Conservation (phyloP, 1,284 basidiomycete species). For the Pholiota adiposa region DNA sequence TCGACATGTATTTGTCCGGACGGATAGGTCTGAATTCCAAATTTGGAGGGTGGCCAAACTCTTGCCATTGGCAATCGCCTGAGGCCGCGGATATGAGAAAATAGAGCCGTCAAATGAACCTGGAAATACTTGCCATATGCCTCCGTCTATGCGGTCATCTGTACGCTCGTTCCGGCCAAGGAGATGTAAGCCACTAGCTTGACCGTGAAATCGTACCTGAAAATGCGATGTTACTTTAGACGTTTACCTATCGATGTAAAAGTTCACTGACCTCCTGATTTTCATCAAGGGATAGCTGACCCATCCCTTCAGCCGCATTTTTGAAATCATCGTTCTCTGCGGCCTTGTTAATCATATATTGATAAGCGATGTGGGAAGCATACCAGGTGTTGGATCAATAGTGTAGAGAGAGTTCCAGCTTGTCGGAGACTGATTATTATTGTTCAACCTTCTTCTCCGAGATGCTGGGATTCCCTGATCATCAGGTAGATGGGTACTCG, state of each 20-base stretch:
- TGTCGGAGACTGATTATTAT: slow-evolving; percentile 31
- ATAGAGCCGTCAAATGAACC: not conserved
- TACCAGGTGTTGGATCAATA: slow-evolving; percentile 46
- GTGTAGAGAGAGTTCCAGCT: slow-evolving; percentile 64
- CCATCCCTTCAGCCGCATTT: slow-evolving; percentile 60
- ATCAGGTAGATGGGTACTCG: slow-evolving; percentile 19
- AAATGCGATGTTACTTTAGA: not conserved
- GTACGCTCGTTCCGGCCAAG: slow-evolving; percentile 67
- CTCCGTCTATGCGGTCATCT: slow-evolving; percentile 72
- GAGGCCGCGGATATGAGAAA: slow-evolving; percentile 8
- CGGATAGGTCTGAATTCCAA: slow-evolving; percentile 38
- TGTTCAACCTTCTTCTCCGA: slow-evolving; percentile 50
- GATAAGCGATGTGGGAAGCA: slow-evolving; percentile 1
- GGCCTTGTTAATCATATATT: slow-evolving; percentile 5
- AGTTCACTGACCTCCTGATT: slow-evolving; percentile 65
- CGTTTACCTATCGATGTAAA: not conserved
- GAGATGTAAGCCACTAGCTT: slow-evolving; percentile 77
- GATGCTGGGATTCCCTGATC: slow-evolving; percentile 33
- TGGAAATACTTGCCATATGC: slow-evolving; percentile 63
- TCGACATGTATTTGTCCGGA: slow-evolving; percentile 50
- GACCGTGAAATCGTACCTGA: slow-evolving; percentile 77
- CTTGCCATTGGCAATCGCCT: slow-evolving; percentile 81
- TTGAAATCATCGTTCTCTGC: slow-evolving; percentile 44
- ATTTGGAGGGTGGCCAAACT: slow-evolving; percentile 67
- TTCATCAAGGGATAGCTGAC: slow-evolving; percentile 83